These are phyloP conservation scores for Symbiodinium natans DNA, from an alignment of 73 alveolate genomes.

Conservation along the genomic window DNA sequence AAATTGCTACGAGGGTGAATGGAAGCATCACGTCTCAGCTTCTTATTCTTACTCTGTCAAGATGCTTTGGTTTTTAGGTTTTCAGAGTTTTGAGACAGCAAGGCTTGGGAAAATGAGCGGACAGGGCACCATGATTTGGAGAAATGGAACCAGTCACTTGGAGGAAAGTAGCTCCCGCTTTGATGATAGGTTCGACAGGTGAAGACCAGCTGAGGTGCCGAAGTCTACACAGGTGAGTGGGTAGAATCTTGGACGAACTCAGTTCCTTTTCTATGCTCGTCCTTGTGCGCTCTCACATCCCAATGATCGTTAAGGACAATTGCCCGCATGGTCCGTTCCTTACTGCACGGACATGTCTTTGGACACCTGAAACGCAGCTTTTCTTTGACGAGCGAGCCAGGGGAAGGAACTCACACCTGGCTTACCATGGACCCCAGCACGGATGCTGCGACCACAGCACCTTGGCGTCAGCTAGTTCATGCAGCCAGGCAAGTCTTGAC, in stretches of 20 bases:
- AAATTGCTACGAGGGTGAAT: conserved; percentile 77
- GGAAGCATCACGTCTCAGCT: conserved; percentile 40
- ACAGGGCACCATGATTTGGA: conserved; percentile 83
- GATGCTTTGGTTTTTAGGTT: too few species aligned
- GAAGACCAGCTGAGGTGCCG: conserved; percentile 39
- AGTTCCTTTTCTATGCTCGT: not conserved
- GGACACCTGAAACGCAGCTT: too few species aligned
- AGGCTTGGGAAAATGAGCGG: conserved; percentile 87
- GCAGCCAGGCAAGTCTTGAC: too few species aligned
- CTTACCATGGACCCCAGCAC: conserved; percentile 65
- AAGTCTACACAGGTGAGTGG: conserved; percentile 90
- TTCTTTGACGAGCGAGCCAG: too few species aligned
- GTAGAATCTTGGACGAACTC: not conserved
- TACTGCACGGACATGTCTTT: too few species aligned
- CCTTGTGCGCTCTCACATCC: not conserved
- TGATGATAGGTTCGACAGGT: not conserved
- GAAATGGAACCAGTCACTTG: conserved; percentile 58
- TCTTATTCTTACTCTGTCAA: not conserved
- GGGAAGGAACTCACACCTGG: conserved; percentile 87
- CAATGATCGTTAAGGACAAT: conserved; percentile 25
- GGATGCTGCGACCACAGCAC: conserved; percentile 33
- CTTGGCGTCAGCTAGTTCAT: conserved; percentile 22
- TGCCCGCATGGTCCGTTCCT: conserved; percentile 77
- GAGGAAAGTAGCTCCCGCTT: not conserved
- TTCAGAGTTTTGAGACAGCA: not conserved